Base-by-base conservation (phyloP, 2,329 filamentous ascomycete species). In the Neurospora sp. region DNA sequence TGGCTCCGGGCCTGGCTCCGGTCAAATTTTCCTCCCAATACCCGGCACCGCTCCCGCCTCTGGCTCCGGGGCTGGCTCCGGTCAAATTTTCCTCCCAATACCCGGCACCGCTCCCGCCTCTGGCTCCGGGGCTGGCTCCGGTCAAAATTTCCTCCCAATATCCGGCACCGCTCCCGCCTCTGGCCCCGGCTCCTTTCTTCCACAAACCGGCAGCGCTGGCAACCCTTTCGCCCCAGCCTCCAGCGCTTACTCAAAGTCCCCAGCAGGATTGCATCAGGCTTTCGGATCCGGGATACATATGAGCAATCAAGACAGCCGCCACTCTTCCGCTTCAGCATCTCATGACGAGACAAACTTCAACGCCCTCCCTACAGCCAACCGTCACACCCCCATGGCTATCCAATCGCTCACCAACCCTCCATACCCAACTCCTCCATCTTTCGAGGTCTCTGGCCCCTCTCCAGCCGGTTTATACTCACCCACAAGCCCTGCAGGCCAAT, bases 401-500 rank as follows among this genome's bases (percentile, higher is more conserved):
- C 19, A 52, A 52, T 6, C 46, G 11, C 19, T 52, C 46, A 52
- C 46, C 46, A 23, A 52, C 46, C 46, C 46, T 23, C n/a, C 43
- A 52, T 52, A 52, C 19, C 43, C 43, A 52, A 23, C 43, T 52
- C 37, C 37, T 38, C 46, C 46, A 15, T 52, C 10, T 23, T 11
- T 15, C 19, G 43, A 52, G 2, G 43, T 52, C 19, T 8, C 43
- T 23, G 19, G 5, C 19, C 6, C 19, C 10, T 52, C 43, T 3
- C 17, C 17, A 43, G 40, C 40, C 17, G 1, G 17, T n/a, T 43
- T n/a, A 43, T 43, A 19, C 40, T 19, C 67, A 41, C 72, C n/a
- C 73, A 72, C 65, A 73, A 57, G 40, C 69, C 43, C 38, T n/a
- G 52, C 37, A 52, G 6, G 43, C 19, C 19, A 23, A 52, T 52